Base-by-base conservation (phyloP, 2,329 filamentous ascomycete genomes). In the Sclerotinia glacialis region DNA sequence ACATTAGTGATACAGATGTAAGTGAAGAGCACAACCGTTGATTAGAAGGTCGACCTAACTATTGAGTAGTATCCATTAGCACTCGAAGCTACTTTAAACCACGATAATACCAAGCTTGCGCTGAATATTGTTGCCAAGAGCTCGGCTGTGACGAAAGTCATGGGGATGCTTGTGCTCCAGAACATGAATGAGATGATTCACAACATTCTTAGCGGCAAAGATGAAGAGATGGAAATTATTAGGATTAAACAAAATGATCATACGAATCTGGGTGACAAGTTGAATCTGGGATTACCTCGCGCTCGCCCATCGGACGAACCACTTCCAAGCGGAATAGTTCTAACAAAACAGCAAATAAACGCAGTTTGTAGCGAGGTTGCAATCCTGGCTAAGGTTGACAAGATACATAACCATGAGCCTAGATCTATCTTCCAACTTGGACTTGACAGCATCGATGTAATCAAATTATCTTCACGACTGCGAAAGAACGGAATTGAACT, bases 391-490 rank as follows among this genome's bases (percentile, higher is more conserved):
- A 83, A 82, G 0, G 74, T 88, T 0, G 75, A 83, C 0, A 75
- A 78, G 3, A 75, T 81, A 1, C 78, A 82, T 0, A 79, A 97
- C 47, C 76, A 78, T 1, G 83, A 85, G 62, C 77, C 80, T 8
- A 86, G 86, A 0, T 89, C 89, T 0, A 85, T 97, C 14, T 88
- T 96, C 49, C 88, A 94, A 71, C 83, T 97, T 42, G 93, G 93
- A 0, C 83, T 97, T 8, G 94, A 97, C 79, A 97, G 93, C 73
- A 96, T 97, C 67, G 93, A 97, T 77, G 85, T 90, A 1, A 94
- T 97, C 76, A 96, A 92, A 72, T 79, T 97, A 0, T 89, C 91
- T 0, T 88, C 92, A 0, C 84, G 87, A 64, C 80, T 97, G 2
- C 89, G 85, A 69, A 84, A 83, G 54, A 77, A 78, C 5, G 84